phyloP scores from a whole-genome alignment of 2,329 filamentous ascomycete species.

The Ophiostoma piceae region DNA sequence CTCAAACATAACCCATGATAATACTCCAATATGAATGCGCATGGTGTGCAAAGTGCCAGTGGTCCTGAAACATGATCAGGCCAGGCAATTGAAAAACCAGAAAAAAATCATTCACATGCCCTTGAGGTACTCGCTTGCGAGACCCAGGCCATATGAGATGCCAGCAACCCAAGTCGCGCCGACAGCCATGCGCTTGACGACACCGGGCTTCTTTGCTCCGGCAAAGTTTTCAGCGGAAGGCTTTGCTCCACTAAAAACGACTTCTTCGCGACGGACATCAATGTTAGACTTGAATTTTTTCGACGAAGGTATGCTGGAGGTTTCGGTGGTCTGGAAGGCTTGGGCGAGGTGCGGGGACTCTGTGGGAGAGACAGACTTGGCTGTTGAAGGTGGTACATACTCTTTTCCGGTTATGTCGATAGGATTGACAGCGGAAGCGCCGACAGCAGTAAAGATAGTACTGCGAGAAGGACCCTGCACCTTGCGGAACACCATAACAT shows the following conservation, averaged over 20 bases:
- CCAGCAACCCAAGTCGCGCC: conserved; percentile 53
- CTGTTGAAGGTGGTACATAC: conserved; percentile 41
- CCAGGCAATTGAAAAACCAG: background rate
- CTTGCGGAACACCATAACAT: conserved; percentile 64
- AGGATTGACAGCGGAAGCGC: conserved; percentile 45
- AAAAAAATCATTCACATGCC: background rate
- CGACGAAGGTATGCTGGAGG: background rate
- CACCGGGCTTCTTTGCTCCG: conserved; percentile 26
- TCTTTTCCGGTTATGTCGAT: conserved; percentile 50
- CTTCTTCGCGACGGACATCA: conserved; percentile 43
- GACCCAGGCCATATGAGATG: conserved; percentile 53
- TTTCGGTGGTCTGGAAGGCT: background rate
- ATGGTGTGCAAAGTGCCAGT: background rate
- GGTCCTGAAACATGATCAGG: background rate
- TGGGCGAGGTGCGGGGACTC: conserved; percentile 38
- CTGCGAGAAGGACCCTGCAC: conserved; percentile 35
- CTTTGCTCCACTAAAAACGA: conserved; percentile 43
- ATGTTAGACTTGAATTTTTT: conserved; percentile 35
- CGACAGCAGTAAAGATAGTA: background rate
- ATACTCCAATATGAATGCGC: background rate
- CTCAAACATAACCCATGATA: background rate
- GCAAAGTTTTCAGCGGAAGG: background rate
- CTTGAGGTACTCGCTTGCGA: conserved; percentile 53
- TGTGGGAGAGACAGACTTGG: conserved; percentile 59
- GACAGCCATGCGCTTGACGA: conserved; percentile 46